phyloP scores from a whole-genome alignment of 1,284 basidiomycete genomes.

The Boletus smithii region DNA sequence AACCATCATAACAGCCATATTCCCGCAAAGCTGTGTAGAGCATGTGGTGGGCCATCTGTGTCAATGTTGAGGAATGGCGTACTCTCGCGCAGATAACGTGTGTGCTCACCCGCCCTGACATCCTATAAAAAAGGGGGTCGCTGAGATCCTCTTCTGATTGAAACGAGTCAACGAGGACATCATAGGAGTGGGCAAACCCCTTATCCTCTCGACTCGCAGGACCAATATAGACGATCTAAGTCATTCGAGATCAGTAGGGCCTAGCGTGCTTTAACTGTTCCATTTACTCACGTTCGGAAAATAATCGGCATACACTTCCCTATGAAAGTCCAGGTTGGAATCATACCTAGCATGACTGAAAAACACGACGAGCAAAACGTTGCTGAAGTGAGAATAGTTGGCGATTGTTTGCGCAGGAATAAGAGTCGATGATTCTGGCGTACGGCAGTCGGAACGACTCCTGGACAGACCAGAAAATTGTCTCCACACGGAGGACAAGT shows the following conservation, averaged over 20 bases:
- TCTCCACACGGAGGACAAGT: conserved; percentile 1
- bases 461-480: not conserved
- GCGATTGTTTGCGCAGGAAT: conserved; percentile 8
- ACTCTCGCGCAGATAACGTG: not conserved
- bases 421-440: conserved; percentile 3
- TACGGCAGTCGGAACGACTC: conserved; percentile 9
- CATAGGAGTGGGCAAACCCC: conserved; percentile 49
- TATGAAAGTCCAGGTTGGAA: conserved; percentile 45
- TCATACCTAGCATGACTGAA: conserved; percentile 51
- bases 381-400: conserved; percentile 39
- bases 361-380: conserved; percentile 47
- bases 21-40: conserved; percentile 45
- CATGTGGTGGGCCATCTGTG: conserved; percentile 52
- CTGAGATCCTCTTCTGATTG: conserved; percentile 41
- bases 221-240: conserved; percentile 48
- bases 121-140: conserved; percentile 38
- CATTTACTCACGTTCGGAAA: conserved; percentile 46
- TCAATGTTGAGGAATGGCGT: not conserved
- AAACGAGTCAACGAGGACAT: conserved; percentile 48
- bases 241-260: not conserved
- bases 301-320: conserved; percentile 44
- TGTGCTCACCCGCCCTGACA: conserved; percentile 43
- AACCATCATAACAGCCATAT: conserved; percentile 47
- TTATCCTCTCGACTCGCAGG: conserved; percentile 46
- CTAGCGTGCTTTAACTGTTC: not conserved